Evolutionary conservation across 1,284 basidiomycete species (phyloP).

Genomic region (Sporisorium reilianum): DNA sequence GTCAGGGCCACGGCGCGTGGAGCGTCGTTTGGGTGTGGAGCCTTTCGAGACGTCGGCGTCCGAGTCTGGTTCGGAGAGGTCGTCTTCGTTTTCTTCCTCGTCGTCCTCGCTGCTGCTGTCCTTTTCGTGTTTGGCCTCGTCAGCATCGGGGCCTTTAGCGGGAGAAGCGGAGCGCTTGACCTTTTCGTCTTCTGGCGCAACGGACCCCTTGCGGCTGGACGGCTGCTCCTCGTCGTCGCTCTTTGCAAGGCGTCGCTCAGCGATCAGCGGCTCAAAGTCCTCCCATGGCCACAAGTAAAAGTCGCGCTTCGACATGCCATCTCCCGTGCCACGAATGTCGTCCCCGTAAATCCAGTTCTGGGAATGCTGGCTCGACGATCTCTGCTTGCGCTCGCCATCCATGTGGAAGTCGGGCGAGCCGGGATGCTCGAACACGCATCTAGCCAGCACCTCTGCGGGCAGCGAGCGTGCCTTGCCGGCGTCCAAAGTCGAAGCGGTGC

Average conservation of each 20-base stretch:
- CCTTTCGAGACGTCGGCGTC: constrained; percentile 35
- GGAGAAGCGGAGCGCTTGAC: constrained; percentile 24
- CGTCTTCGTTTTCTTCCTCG: constrained; percentile 24
- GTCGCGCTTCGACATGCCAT: constrained; percentile 51
- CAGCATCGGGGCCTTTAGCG: background rate
- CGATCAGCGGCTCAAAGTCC: constrained; percentile 44
- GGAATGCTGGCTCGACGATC: constrained; percentile 18
- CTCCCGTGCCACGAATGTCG: constrained; percentile 37
- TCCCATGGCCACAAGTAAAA: constrained; percentile 53
- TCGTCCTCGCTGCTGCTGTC: constrained; percentile 10
- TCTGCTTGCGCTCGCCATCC: constrained; percentile 25
- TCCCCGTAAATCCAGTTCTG: constrained; percentile 47
- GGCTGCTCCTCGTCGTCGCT: constrained; percentile 22
- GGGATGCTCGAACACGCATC: constrained; percentile 44
- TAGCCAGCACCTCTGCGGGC: constrained; percentile 12
- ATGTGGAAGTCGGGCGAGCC: constrained; percentile 44
- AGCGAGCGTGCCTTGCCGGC: constrained; percentile 11
- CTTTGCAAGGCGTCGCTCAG: constrained; percentile 33
- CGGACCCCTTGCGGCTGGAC: background rate
- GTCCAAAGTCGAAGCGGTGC: background rate
- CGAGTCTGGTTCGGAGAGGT: constrained; percentile 41
- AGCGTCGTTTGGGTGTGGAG: constrained; percentile 30
- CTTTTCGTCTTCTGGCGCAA: constrained; percentile 13
- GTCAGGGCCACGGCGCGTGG: constrained; percentile 27
- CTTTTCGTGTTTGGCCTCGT: constrained; percentile 15